Evolutionary conservation across 2,329 filamentous ascomycete species (phyloP).

Genomic region (Calonectria montana): DNA sequence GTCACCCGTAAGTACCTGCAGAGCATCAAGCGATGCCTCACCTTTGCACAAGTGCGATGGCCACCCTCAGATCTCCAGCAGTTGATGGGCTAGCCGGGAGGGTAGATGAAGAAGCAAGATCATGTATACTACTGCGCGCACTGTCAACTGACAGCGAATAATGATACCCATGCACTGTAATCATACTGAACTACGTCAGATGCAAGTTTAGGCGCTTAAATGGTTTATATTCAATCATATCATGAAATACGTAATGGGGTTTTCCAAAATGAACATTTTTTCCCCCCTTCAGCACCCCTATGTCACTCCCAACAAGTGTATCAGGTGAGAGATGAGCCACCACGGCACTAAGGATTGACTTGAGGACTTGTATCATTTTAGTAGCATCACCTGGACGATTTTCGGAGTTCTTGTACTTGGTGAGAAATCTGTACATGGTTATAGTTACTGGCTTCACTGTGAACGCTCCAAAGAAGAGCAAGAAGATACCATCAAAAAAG

Average conservation of each 20-base stretch:
- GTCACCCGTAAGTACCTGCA: constrained; percentile 95
- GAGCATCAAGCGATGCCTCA: constrained; percentile 96
- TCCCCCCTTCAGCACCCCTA: too few relatives aligned
- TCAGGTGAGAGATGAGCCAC: too few relatives aligned
- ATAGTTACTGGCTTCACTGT: too few relatives aligned
- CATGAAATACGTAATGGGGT: background rate
- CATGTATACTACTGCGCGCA: background rate
- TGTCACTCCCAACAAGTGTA: too few relatives aligned
- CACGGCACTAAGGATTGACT: too few relatives aligned
- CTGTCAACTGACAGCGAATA: constrained; percentile 5
- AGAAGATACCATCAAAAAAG: too few relatives aligned
- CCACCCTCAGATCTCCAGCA: constrained; percentile 92
- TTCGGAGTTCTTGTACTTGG: too few relatives aligned
- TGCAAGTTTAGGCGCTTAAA: background rate
- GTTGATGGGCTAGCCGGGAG: constrained; percentile 78
- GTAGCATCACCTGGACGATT: too few relatives aligned
- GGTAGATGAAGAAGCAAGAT: constrained; percentile 17
- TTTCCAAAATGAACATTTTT: too few relatives aligned
- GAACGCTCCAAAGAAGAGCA: too few relatives aligned
- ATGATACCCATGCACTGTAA: constrained; percentile 37
- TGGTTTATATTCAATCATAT: background rate
- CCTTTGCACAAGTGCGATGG: constrained; percentile 97
- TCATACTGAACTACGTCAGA: background rate
- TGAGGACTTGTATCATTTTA: too few relatives aligned
- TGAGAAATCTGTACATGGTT: too few relatives aligned